phyloP scores from a whole-genome alignment of 1,139 yeast genomes.

The Suhomyces ambrosiae region DNA sequence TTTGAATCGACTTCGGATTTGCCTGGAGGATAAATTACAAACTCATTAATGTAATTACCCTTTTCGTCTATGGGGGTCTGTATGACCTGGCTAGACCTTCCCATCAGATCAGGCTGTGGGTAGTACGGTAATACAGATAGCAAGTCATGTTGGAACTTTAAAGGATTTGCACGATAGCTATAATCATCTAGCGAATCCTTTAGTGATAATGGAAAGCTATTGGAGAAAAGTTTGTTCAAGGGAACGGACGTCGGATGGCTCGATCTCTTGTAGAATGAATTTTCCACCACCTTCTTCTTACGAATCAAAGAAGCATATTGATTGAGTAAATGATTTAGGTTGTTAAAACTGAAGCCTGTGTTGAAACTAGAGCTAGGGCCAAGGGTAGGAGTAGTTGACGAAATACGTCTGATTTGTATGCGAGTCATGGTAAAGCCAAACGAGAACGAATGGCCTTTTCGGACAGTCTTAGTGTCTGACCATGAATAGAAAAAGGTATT shows the following conservation, averaged over 20 bases:
- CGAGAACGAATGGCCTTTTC: slow-evolving; percentile 1
- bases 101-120: slow-evolving; percentile 34
- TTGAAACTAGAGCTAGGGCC: slow-evolving; percentile 13
- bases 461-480: background rate
- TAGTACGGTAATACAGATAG: slow-evolving; percentile 44
- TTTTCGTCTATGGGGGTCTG: slow-evolving; percentile 44
- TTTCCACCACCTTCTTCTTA: slow-evolving; percentile 3
- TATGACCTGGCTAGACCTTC: slow-evolving; percentile 36
- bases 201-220: slow-evolving; percentile 59
- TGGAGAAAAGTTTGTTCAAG: slow-evolving; percentile 49
- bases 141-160: slow-evolving; percentile 55
- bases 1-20: slow-evolving; percentile 28
- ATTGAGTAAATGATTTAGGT: slow-evolving; percentile 6
- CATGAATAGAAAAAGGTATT: background rate
- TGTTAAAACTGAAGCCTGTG: slow-evolving; percentile 17
- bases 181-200: slow-evolving; percentile 57
- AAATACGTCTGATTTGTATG: slow-evolving; percentile 5
- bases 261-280: slow-evolving; percentile 41
- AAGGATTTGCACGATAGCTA: slow-evolving; percentile 39
- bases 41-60: slow-evolving; percentile 61
- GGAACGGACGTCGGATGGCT: slow-evolving; percentile 70
- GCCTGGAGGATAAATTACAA: slow-evolving; percentile 53
- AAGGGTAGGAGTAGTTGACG: slow-evolving; percentile 3
- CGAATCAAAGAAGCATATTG: slow-evolving; percentile 2
- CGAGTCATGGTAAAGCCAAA: slow-evolving; percentile 5